Conservation (phyloP, 805 yeast species). For the Danielozyma ontarioensis region DNA sequence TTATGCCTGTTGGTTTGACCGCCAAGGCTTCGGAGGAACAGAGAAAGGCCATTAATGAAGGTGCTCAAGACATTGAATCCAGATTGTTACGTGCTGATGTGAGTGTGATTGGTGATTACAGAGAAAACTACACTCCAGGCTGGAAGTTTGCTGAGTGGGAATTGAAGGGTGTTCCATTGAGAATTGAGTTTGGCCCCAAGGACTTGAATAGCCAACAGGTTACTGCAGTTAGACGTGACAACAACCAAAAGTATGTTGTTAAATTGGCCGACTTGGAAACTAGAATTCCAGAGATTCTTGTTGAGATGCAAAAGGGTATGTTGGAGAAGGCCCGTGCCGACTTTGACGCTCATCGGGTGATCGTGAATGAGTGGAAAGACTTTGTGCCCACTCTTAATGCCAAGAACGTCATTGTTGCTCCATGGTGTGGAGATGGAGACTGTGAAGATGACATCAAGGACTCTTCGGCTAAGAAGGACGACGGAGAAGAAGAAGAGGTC, state of each 20-base stretch:
- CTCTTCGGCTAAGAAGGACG: conserved; percentile 71
- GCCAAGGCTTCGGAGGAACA: conserved; percentile 76
- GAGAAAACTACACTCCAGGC: conserved; percentile 95
- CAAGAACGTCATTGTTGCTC: conserved; percentile 86
- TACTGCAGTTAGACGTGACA: conserved; percentile 90
- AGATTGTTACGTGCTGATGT: conserved; percentile 57
- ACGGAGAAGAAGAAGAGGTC: conserved; percentile 75
- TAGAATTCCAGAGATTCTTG: conserved; percentile 70
- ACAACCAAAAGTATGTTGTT: conserved; percentile 67
- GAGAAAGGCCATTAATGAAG: conserved; percentile 61
- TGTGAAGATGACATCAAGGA: conserved; percentile 98
- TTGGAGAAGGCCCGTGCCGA: conserved; percentile 74
- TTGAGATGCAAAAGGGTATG: conserved; percentile 72
- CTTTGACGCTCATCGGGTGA: conserved; percentile 78
- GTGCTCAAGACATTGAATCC: conserved; percentile 66
- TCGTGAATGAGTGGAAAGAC: conserved; percentile 82
- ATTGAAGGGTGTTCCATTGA: conserved; percentile 89
- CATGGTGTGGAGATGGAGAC: conserved; percentile 94
- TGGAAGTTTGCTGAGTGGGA: conserved; percentile 99
- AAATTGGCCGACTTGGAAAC: conserved; percentile 59
- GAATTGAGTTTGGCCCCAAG: conserved; percentile 95
- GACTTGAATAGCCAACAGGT: conserved; percentile 79
- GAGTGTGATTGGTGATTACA: conserved; percentile 79
- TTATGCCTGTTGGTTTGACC: conserved; percentile 93
- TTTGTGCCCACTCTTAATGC: conserved; percentile 89